phyloP scores from a whole-genome alignment of 768 basidiomycete species.

The Porpolomopsis calyptriformis region DNA sequence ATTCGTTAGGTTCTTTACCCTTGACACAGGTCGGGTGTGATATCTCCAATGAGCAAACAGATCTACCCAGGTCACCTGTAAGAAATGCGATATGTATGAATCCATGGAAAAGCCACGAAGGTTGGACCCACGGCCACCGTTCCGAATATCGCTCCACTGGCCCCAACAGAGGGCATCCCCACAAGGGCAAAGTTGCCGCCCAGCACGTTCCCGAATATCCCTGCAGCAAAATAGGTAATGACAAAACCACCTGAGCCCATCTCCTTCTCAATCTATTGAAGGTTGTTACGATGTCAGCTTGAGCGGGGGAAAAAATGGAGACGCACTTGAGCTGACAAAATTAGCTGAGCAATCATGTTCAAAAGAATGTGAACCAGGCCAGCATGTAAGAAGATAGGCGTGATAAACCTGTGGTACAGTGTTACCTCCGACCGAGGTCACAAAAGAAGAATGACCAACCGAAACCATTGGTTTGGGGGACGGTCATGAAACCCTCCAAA shows the following conservation, averaged over 20 bases:
- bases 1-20: too few species aligned
- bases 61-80: slow-evolving; percentile 74
- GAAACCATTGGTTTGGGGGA: slow-evolving; percentile 39
- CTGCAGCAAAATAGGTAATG: slow-evolving; percentile 79
- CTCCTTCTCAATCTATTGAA: slow-evolving; percentile 69
- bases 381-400: slow-evolving; percentile 86
- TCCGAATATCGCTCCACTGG: slow-evolving; percentile 88
- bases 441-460: slow-evolving; percentile 19
- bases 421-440: not conserved
- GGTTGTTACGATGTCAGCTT: not conserved
- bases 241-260: slow-evolving; percentile 85
- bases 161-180: slow-evolving; percentile 82
- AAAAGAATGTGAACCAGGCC: slow-evolving; percentile 88
- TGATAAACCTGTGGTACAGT: slow-evolving; percentile 53
- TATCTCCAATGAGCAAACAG: slow-evolving; percentile 88
- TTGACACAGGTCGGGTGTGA: slow-evolving; percentile 70
- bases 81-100: not conserved
- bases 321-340: slow-evolving; percentile 64
- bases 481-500: slow-evolving; percentile 56
- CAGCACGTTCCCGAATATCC: slow-evolving; percentile 89
- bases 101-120: not conserved
- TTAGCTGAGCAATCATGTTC: slow-evolving; percentile 84
- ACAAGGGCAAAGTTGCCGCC: slow-evolving; percentile 91
- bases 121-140: slow-evolving; percentile 53
- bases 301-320: not conserved